Conservation (phyloP, 2,329 filamentous ascomycete genomes). For the Talaromyces marneffei region DNA sequence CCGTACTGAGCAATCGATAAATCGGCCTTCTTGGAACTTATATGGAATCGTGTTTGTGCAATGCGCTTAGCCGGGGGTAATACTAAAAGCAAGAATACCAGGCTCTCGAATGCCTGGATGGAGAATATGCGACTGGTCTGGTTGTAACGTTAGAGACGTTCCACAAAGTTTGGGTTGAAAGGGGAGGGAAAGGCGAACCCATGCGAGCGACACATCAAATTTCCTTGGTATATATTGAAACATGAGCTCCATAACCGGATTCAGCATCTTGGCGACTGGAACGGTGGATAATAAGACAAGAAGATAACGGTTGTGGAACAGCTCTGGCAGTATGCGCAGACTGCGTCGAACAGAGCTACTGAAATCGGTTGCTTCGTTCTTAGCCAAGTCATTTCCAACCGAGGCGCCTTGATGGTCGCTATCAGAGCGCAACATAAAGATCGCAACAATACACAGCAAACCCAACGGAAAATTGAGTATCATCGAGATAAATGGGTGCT, state of each 20-base stretch:
- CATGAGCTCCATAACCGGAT: constrained; percentile 4
- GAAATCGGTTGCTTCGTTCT: neutral
- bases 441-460: neutral
- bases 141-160: neutral
- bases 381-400: neutral
- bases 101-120: constrained; percentile 2
- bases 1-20: constrained; percentile 2
- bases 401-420: neutral
- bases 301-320: neutral
- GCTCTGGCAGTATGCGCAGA: neutral
- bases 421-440: neutral
- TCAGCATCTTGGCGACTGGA: neutral
- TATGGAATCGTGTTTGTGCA: neutral
- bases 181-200: neutral
- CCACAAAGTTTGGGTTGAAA: neutral
- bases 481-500: neutral
- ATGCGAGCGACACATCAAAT: constrained; percentile 2
- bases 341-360: neutral
- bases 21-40: neutral
- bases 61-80: neutral
- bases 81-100: neutral
- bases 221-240: constrained; percentile 6
- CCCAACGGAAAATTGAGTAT: constrained; percentile 1
- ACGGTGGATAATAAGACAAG: neutral
- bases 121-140: constrained; percentile 3